These are phyloP conservation scores for Dactylorhiza incarnata DNA, from an alignment of 106 monocot genomes.

Conservation along the genomic window DNA sequence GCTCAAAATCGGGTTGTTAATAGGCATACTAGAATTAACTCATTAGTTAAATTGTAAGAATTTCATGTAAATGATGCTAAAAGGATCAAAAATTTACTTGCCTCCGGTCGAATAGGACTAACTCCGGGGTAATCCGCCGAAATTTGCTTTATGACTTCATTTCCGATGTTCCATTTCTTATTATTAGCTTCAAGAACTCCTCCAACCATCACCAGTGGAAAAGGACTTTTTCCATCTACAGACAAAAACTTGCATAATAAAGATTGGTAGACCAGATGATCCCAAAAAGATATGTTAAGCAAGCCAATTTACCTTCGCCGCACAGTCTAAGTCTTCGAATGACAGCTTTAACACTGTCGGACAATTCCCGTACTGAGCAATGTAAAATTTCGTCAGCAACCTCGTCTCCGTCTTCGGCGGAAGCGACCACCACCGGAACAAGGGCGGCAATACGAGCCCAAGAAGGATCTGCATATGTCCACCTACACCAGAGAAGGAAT, in stretches of 20 bases:
- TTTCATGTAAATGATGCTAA: neutral
- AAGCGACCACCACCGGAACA: constrained; percentile 75
- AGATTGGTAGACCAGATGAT: neutral
- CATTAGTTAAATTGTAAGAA: neutral
- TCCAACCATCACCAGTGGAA: constrained; percentile 97
- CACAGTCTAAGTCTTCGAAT: constrained; percentile 65
- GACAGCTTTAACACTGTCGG: constrained; percentile 86
- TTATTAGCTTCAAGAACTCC: constrained; percentile 90
- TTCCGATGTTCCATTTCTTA: constrained; percentile 83
- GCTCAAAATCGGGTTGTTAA: too few species aligned
- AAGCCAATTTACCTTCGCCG: constrained; percentile 58
- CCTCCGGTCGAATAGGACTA: constrained; percentile 77
- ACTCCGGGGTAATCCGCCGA: constrained; percentile 63
- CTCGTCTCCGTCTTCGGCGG: constrained; percentile 88
- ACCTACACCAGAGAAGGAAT: constrained; percentile 39
- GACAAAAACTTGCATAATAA: constrained; percentile 1
- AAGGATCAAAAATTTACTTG: constrained; percentile 1
- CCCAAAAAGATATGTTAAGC: neutral
- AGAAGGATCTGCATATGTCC: constrained; percentile 96
- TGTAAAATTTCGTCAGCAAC: constrained; percentile 84
- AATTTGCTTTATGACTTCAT: constrained; percentile 65
- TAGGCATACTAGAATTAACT: neutral
- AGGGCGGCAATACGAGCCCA: constrained; percentile 98
- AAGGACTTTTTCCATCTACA: constrained; percentile 77
- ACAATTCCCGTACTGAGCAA: constrained; percentile 63